Conservation (phyloP, 106 monocot species). For the Platanthera guangdongensis region DNA sequence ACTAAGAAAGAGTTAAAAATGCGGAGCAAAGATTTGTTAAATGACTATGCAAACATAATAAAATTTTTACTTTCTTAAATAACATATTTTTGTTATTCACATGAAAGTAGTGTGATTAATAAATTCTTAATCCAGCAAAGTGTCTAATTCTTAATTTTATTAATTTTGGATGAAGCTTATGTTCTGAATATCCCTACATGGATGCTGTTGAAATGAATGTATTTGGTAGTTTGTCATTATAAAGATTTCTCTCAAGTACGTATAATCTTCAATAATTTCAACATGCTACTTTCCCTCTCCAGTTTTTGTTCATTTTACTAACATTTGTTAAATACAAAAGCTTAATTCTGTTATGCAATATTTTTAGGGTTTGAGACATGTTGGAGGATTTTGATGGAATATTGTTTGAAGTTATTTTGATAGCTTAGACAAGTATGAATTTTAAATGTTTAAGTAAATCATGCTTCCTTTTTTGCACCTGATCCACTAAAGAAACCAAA, state of each 20-base stretch:
- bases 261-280: not conserved
- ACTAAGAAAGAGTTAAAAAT: too few relatives aligned
- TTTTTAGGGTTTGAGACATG: not conserved
- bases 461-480: too few relatives aligned
- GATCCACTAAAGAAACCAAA: too few relatives aligned
- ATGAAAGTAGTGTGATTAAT: not conserved
- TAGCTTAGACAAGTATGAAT: not conserved
- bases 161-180: conserved; percentile 40
- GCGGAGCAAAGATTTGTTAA: too few relatives aligned
- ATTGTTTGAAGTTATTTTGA: not conserved
- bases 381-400: not conserved
- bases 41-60: not conserved
- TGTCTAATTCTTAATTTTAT: not conserved
- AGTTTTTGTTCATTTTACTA: not conserved
- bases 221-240: conserved; percentile 74
- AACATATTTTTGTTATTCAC: not conserved
- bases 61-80: not conserved
- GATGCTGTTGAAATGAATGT: conserved; percentile 97
- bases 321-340: not conserved
- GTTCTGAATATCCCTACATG: conserved; percentile 65
- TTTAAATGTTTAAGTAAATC: not conserved
- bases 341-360: not conserved
- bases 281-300: not conserved
- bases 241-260: conserved; percentile 92
- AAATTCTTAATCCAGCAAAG: not conserved